Evolutionary conservation across 2,329 filamentous ascomycete species (phyloP).

Genomic region (Cyanodermella asteris): DNA sequence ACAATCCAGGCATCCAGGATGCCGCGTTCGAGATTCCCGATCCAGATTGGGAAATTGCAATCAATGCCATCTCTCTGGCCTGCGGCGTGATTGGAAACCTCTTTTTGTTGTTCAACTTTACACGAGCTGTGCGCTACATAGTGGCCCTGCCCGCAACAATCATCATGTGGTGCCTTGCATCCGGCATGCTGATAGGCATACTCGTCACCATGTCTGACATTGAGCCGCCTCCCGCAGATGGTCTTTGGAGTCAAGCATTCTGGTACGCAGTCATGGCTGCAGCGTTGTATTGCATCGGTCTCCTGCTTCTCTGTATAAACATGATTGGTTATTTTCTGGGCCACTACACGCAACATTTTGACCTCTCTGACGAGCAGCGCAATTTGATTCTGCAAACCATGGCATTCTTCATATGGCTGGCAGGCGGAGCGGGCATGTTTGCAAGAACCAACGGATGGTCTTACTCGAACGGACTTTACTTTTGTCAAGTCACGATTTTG

Average conservation of each 20-base stretch:
- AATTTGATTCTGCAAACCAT: conserved; percentile 85
- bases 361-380: conserved; percentile 56
- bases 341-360: conserved; percentile 60
- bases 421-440: conserved; percentile 57
- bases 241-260: conserved; percentile 57
- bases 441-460: conserved; percentile 49
- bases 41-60: conserved; percentile 47
- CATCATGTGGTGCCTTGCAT: conserved; percentile 48
- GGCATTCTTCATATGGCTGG: conserved; percentile 59
- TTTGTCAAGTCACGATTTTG: conserved; percentile 48
- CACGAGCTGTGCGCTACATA: conserved; percentile 54
- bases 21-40: conserved; percentile 38
- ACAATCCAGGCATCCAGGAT: conserved; percentile 25
- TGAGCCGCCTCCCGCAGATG: conserved; percentile 25
- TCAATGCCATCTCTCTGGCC: conserved; percentile 59
- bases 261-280: conserved; percentile 72
- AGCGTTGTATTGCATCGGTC: conserved; percentile 56
- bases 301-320: conserved; percentile 55
- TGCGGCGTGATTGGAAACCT: conserved; percentile 60
- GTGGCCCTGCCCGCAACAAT: conserved; percentile 71
- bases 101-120: conserved; percentile 74
- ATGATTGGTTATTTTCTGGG: conserved; percentile 55
- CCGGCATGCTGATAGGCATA: conserved; percentile 40
- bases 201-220: conserved; percentile 45
- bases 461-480: conserved; percentile 60